phyloP scores from a whole-genome alignment of 2,329 filamentous ascomycete species.

The Phaeosphaeriaceae sp. region DNA sequence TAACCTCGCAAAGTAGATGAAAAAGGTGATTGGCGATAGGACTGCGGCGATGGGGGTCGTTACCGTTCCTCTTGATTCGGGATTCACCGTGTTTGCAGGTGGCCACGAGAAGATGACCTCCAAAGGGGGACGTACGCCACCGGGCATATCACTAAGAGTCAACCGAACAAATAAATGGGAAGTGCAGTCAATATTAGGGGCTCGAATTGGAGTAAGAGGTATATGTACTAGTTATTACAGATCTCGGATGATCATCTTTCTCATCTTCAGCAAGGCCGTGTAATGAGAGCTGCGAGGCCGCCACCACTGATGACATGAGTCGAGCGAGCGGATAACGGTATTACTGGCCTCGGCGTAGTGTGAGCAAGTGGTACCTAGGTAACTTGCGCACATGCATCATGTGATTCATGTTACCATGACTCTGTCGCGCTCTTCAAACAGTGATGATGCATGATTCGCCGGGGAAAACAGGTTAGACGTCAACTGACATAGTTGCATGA shows the following conservation, averaged over 20 bases:
- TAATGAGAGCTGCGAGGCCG: background rate
- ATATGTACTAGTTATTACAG: background rate
- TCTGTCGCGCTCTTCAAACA: background rate
- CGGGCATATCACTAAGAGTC: constrained; percentile 17
- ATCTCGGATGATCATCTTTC: background rate
- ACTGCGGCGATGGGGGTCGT: constrained; percentile 22
- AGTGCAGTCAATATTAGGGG: background rate
- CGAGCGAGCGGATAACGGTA: background rate
- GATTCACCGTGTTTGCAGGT: constrained; percentile 21
- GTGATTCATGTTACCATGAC: background rate
- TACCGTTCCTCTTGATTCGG: constrained; percentile 17
- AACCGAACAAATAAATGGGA: background rate
- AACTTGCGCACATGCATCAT: background rate
- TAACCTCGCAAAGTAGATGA: constrained; percentile 23
- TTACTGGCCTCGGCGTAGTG: background rate
- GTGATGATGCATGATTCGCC: background rate
- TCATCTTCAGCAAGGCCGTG: background rate
- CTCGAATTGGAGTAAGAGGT: background rate
- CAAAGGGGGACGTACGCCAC: constrained; percentile 26
- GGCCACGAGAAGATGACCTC: constrained; percentile 26
- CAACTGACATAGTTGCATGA: no score
- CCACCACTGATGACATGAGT: background rate
- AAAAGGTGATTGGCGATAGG: constrained; percentile 23
- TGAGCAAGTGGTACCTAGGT: background rate
- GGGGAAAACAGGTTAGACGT: no score